Base-by-base conservation (phyloP, 192 early-diverging fungal genomes). In the Borealophlyctis nickersoniae region DNA sequence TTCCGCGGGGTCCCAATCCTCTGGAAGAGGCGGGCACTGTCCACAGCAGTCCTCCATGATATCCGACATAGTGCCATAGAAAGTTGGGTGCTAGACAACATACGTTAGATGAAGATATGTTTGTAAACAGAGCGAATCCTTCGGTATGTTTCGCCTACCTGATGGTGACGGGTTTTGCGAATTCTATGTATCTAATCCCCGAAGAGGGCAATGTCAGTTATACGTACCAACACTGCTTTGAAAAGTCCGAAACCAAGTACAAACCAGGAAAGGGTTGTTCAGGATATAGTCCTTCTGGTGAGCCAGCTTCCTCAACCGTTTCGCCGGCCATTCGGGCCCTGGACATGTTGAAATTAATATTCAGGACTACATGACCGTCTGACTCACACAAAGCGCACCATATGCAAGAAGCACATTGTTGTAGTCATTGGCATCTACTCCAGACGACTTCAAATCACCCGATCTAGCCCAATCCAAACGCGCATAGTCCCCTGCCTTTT, bases 351-450 rank as follows among this genome's bases (percentile, higher is more conserved):
- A 27, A 59, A 29, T 7, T 26, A 35, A 16, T 56, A 16, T 7
- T 24, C 19, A 13, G 13, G 13, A 36, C 24, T 33, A 28, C 23
- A n/a, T n/a, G n/a, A n/a, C n/a, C n/a, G n/a, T n/a, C n/a, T n/a
- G n/a, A n/a, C n/a, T n/a, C n/a, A n/a, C 16, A 5, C 49, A n/a
- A n/a, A n/a, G n/a, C n/a, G n/a, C n/a, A 14, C 67, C 70, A 28
- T 65, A 72, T 5, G 70, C 67, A 27, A 72, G 11, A 32, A 71
- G 70, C 27, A 72, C 59, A 14, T 56, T 50, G 19, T 23, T n/a
- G 58, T 72, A 72, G 31, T 72, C 70, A 22, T 24, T 53, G 29
- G 70, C 32, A 19, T 72, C 70, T 14, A 72, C 71, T 14, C 23
- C 65, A 14, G n/a, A 16, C 2, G 57, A 49, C 28, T 26, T 60